Conservation (phyloP, 176 grass and related monocot species). For the Chloris gayana region DNA sequence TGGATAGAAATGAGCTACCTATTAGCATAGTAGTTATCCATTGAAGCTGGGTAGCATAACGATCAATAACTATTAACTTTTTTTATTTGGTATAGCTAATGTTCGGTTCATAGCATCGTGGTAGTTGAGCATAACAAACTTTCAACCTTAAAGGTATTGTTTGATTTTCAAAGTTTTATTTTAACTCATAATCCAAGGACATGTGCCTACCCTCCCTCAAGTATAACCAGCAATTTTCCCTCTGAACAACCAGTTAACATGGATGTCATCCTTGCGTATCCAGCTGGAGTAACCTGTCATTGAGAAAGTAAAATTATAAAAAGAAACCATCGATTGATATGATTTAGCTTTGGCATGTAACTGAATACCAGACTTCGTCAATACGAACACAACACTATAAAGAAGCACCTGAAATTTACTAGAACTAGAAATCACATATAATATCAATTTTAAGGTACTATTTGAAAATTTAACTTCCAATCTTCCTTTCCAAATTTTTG, state of each 20-base stretch:
- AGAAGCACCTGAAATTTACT: background rate
- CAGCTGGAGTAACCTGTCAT: constrained; percentile 81
- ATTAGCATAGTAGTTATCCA: background rate
- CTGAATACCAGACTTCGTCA: background rate
- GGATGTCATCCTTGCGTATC: constrained; percentile 83
- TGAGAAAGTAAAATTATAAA: constrained; percentile 34
- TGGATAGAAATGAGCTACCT: background rate
- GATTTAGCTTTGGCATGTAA: constrained; percentile 18
- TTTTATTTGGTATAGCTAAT: constrained; percentile 2
- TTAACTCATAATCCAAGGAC: constrained; percentile 12
- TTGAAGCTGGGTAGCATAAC: background rate
- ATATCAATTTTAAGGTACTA: constrained; percentile 2
- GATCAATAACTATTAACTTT: background rate
- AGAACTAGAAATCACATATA: constrained; percentile 20
- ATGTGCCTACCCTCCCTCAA: constrained; percentile 85
- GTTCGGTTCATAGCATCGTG: background rate
- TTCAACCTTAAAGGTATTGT: background rate
- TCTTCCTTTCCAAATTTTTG: background rate
- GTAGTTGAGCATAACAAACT: background rate
- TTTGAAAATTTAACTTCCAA: background rate
- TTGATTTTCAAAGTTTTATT: background rate
- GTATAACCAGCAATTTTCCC: constrained; percentile 90
- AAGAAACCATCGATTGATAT: constrained; percentile 10
- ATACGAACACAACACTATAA: constrained; percentile 8
- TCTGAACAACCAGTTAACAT: constrained; percentile 69